A percentile compares a stretch with the other conserved stretches of the same genome.
These are phyloP conservation scores for Calocybe gambosa DNA, from an alignment of 1,284 basidiomycete species.

Conservation along the genomic window DNA sequence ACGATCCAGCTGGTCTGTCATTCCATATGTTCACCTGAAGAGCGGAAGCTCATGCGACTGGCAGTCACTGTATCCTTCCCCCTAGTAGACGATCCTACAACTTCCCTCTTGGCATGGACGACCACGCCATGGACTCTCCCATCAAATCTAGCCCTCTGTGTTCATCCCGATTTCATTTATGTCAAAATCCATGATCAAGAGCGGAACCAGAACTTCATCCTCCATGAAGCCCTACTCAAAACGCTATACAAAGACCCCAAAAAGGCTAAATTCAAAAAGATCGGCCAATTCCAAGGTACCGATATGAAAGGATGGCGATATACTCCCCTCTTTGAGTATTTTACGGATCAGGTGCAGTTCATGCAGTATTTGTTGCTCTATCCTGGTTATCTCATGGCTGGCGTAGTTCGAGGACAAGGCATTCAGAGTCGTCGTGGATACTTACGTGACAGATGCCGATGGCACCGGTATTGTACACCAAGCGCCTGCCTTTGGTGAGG, in stretches of 20 bases:
- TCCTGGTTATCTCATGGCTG: neutral
- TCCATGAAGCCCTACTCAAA: conserved; percentile 83
- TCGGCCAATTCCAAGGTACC: conserved; percentile 80
- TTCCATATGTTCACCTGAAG: neutral
- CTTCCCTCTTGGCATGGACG: conserved; percentile 95
- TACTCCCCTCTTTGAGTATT: conserved; percentile 95
- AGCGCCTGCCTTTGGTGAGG: conserved; percentile 97
- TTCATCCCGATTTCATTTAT: conserved; percentile 94
- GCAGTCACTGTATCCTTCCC: conserved; percentile 92
- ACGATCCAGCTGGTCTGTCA: conserved; percentile 81
- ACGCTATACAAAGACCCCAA: conserved; percentile 98
- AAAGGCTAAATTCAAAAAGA: conserved; percentile 94
- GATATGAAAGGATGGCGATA: conserved; percentile 98
- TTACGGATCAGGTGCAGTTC: conserved; percentile 74
- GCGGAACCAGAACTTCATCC: conserved; percentile 85
- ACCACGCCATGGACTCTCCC: conserved; percentile 99
- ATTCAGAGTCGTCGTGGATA: conserved; percentile 87
- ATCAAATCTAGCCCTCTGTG: conserved; percentile 92
- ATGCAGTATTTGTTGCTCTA: neutral
- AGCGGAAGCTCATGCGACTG: neutral
- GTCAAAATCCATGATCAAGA: conserved; percentile 96
- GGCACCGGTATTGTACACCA: conserved; percentile 99
- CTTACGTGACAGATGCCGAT: conserved; percentile 90
- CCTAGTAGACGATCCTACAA: conserved; percentile 87
- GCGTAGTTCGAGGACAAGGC: conserved; percentile 84